phyloP scores from a whole-genome alignment of 2,329 filamentous ascomycete species.

The Hypoxylon rubiginosum region DNA sequence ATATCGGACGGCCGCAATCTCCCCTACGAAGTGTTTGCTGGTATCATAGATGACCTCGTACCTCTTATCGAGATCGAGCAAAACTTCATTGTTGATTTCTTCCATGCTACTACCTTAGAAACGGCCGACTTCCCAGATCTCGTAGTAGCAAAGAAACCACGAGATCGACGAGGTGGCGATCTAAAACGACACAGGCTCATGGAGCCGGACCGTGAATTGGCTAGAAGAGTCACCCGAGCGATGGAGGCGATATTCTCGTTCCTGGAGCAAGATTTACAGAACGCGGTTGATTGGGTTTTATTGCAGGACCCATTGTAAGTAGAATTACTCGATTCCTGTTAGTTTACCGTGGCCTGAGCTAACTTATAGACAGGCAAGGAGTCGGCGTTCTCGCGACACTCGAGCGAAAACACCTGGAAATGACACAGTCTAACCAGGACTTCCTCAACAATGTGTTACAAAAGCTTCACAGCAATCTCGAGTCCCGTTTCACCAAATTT shows the following conservation, averaged over 20 bases:
- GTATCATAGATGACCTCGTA: conserved; percentile 83
- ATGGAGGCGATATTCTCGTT: conserved; percentile 93
- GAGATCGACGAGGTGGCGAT: conserved; percentile 78
- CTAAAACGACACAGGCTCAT: conserved; percentile 81
- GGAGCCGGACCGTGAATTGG: conserved; percentile 89
- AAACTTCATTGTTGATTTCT: conserved; percentile 97
- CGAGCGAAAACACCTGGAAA: conserved; percentile 81
- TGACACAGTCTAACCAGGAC: conserved; percentile 93
- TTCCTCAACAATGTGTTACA: conserved; percentile 85
- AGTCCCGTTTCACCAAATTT: conserved; percentile 85
- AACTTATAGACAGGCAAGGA: conserved; percentile 74
- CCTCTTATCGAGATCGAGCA: conserved; percentile 92
- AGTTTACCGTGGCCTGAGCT: conserved; percentile 24
- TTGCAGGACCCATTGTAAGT: conserved; percentile 84
- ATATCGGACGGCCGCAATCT: conserved; percentile 74
- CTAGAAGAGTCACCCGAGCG: conserved; percentile 83
- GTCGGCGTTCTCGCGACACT: conserved; percentile 86
- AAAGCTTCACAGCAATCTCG: conserved; percentile 81
- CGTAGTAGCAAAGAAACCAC: conserved; percentile 74
- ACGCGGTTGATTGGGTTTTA: conserved; percentile 86
- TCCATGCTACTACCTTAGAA: conserved; percentile 90
- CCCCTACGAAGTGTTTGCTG: conserved; percentile 85
- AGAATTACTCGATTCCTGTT: no score
- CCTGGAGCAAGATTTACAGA: conserved; percentile 82
- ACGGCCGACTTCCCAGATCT: conserved; percentile 86